Base-by-base conservation (phyloP, 1,284 basidiomycete species). In the Phellopilus nigrolimitatus region DNA sequence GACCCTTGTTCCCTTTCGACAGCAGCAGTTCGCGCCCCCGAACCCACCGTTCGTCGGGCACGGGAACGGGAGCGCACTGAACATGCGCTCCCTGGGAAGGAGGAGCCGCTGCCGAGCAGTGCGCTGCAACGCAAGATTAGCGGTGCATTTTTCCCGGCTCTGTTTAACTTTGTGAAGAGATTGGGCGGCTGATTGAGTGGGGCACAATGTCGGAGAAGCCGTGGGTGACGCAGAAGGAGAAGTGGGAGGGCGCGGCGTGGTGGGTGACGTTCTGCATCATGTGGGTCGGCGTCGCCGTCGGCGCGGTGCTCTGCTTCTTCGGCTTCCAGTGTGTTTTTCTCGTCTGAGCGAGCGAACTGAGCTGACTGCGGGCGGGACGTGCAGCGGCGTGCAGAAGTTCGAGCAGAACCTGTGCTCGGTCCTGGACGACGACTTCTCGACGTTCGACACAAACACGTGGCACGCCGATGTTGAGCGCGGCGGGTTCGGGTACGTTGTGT, bases 401-500 rank as follows among this genome's bases (percentile, higher is more conserved):
- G n/a, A n/a, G n/a, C n/a, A n/a, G n/a, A n/a, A n/a, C n/a, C n/a
- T n/a, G n/a, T n/a, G n/a, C n/a, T n/a, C n/a, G n/a, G n/a, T n/a
- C n/a, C n/a, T n/a, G n/a, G n/a, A n/a, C n/a, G n/a, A n/a, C n/a
- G n/a, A n/a, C n/a, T n/a, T n/a, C n/a, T n/a, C n/a, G n/a, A n/a
- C n/a, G n/a, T n/a, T n/a, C n/a, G n/a, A n/a, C n/a, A n/a, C n/a
- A n/a, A n/a, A n/a, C n/a, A n/a, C n/a, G n/a, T n/a, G n/a, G n/a
- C n/a, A n/a, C n/a, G n/a, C n/a, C n/a, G n/a, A n/a, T n/a, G n/a
- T n/a, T n/a, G n/a, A n/a, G n/a, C 74, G 89, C 58, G 81, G 85
- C 51, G 89, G 89, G 0, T 91, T 80, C 61, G 86, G 85, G 73
- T 82, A 57, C 60, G 78, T 59, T 45, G 38, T 52, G 43, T 24